Evolutionary conservation across 139 green algal genomes (phyloP), one percentile per base, ranked within the genome.

Genomic region (Astrephomene gubernaculifera): DNA sequence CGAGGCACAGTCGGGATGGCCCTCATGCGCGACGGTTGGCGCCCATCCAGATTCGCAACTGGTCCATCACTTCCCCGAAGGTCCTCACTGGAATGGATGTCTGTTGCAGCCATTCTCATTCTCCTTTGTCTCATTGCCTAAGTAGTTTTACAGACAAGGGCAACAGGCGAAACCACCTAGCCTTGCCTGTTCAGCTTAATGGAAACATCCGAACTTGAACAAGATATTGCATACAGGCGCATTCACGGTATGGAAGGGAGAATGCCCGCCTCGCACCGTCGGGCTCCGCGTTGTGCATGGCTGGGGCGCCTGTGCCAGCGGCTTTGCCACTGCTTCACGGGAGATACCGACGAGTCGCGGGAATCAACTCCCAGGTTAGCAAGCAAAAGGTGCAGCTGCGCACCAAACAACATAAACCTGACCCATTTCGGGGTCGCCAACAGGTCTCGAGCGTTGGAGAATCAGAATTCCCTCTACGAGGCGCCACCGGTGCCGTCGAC

Each of bases 231-330:
- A 7, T 80, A 80, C 45, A 54, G 71, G 22, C 29, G 45, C 44
- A 80, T 80, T 65, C 44, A 80, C 71, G 71, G 71, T 21, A 7
- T 80, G n/a, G 70, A 78, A 63, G 70, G 31, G 41, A 24, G 70
- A 41, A 63, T 78, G 70, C 27, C 70, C 10, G 70, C 31, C 43
- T 38, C 43, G 43, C 43, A 45, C 8, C 29, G 38, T 31, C 24
- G 10, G 70, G 31, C 70, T 41, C 71, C 36, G 9, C 71, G 74
- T 54, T 82, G 74, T 63, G 53, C 35, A 33, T 82, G 74, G 74
- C 54, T 82, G 27, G 25, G 70, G 19, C 70, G 71, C 7, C n/a
- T n/a, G n/a, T n/a, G n/a, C n/a, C n/a, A n/a, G n/a, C n/a, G 29
- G 35, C 54, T 82, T 36, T 71, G 64, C 64, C 54, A 54, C 12